These are phyloP conservation scores for Colletotrichum sp. DNA, from an alignment of 2,329 filamentous ascomycete species.

Conservation along the genomic window DNA sequence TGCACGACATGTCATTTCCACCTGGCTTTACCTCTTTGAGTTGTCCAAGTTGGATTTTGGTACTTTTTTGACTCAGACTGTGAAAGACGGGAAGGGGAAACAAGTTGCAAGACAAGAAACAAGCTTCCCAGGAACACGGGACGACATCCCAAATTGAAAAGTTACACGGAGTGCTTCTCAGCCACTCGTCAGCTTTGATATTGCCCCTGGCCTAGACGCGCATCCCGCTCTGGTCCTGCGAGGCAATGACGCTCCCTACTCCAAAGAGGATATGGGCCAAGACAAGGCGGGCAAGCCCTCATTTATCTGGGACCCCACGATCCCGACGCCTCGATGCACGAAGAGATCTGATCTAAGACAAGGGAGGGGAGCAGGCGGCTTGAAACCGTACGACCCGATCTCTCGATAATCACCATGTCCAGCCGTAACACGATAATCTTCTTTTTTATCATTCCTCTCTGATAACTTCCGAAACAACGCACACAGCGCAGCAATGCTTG, in stretches of 20 bases:
- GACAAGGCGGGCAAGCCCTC: neutral
- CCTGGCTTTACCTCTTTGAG: neutral
- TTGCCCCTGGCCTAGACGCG: neutral
- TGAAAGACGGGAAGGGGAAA: neutral
- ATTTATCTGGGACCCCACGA: neutral
- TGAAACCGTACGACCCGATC: conserved; percentile 3
- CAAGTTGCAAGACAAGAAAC: neutral
- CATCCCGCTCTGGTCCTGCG: neutral
- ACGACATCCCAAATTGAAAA: neutral
- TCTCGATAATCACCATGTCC: conserved; percentile 4
- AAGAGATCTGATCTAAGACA: conserved; percentile 1
- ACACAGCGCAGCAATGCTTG: neutral
- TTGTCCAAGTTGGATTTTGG: neutral
- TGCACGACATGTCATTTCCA: neutral
- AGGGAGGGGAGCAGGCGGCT: neutral
- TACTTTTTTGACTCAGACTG: neutral
- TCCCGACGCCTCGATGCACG: neutral
- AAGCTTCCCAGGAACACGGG: neutral
- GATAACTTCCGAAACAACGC: neutral
- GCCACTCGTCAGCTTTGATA: neutral
- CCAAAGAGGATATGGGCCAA: neutral
- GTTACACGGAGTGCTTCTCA: neutral
- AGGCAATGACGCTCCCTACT: neutral
- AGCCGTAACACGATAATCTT: neutral
- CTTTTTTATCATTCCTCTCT: neutral